phyloP scores from a whole-genome alignment of 139 green algal species.

The Yamagishiella unicocca region DNA sequence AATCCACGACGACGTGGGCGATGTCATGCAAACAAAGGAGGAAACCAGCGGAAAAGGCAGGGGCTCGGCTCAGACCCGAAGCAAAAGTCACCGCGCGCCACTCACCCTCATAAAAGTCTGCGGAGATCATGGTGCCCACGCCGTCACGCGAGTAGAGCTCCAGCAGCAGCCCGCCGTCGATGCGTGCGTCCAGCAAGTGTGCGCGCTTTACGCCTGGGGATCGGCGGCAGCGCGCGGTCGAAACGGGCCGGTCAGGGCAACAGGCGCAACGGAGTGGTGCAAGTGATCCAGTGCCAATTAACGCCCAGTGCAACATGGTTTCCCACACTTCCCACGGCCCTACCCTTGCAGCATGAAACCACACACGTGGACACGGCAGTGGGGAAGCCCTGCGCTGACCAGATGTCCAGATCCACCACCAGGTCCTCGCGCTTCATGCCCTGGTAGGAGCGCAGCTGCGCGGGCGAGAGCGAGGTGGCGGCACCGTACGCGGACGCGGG shows the following conservation, averaged over 20 bases:
- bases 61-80: no score
- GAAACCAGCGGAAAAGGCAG: no score
- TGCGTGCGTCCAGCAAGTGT: slow-evolving; percentile 84
- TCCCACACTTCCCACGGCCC: not conserved
- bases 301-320: no score
- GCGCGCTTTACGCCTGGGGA: slow-evolving; percentile 78
- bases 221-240: no score
- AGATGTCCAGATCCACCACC: slow-evolving; percentile 70
- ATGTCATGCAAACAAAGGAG: no score
- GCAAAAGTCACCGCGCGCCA: not conserved
- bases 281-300: no score
- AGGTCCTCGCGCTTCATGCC: slow-evolving; percentile 47
- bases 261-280: no score
- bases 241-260: not conserved
- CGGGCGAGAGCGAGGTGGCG: slow-evolving; percentile 6
- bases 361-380: slow-evolving; percentile 63
- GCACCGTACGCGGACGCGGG: slow-evolving; percentile 18
- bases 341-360: slow-evolving; percentile 67
- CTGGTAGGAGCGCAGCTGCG: slow-evolving; percentile 15
- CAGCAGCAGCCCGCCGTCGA: slow-evolving; percentile 88
- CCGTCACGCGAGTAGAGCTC: slow-evolving; percentile 98
- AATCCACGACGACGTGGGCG: not conserved
- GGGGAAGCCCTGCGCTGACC: slow-evolving; percentile 64
- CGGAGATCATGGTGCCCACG: slow-evolving; percentile 93
- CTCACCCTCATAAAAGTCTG: slow-evolving; percentile 92